Evolutionary conservation across 768 basidiomycete species (phyloP).

Genomic region (Leucosporidium creatinivorum): DNA sequence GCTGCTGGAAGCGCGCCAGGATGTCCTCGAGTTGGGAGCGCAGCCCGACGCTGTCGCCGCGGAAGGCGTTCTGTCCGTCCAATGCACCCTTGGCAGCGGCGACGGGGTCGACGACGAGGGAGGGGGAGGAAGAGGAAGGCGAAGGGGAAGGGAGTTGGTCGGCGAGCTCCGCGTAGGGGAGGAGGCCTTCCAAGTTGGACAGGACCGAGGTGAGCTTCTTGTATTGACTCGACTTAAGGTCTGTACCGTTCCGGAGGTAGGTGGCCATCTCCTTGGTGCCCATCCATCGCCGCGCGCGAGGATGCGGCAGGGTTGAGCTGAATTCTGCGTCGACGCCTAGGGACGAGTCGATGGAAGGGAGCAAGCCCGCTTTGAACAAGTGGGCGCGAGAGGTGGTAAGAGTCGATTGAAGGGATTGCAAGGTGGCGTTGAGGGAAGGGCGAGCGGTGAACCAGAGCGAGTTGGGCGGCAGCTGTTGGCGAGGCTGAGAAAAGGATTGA

Average conservation of each 20-base stretch:
- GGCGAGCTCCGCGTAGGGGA: slow-evolving; percentile 26
- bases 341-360: slow-evolving; percentile 23
- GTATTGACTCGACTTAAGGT: slow-evolving; percentile 26
- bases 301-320: slow-evolving; percentile 22
- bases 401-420: slow-evolving; percentile 20
- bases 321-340: slow-evolving; percentile 16
- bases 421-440: slow-evolving; percentile 28
- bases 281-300: slow-evolving; percentile 21
- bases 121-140: neutral
- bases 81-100: neutral
- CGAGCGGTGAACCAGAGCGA: slow-evolving; percentile 34
- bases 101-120: slow-evolving; percentile 29
- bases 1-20: slow-evolving; percentile 7
- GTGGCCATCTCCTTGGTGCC: slow-evolving; percentile 24
- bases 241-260: slow-evolving; percentile 24
- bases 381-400: slow-evolving; percentile 23
- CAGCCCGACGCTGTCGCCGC: neutral
- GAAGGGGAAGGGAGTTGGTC: slow-evolving; percentile 3
- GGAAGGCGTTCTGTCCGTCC: neutral
- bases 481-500: slow-evolving; percentile 10
- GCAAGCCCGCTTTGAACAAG: slow-evolving; percentile 32
- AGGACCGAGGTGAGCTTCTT: slow-evolving; percentile 25
- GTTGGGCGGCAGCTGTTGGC: slow-evolving; percentile 25
- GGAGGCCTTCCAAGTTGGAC: slow-evolving; percentile 21
- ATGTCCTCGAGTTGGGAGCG: slow-evolving; percentile 2